Evolutionary conservation across 2,329 filamentous ascomycete genomes (phyloP), one percentile per base, ranked within the genome.

Genomic region (Coniochaeta prunicola): DNA sequence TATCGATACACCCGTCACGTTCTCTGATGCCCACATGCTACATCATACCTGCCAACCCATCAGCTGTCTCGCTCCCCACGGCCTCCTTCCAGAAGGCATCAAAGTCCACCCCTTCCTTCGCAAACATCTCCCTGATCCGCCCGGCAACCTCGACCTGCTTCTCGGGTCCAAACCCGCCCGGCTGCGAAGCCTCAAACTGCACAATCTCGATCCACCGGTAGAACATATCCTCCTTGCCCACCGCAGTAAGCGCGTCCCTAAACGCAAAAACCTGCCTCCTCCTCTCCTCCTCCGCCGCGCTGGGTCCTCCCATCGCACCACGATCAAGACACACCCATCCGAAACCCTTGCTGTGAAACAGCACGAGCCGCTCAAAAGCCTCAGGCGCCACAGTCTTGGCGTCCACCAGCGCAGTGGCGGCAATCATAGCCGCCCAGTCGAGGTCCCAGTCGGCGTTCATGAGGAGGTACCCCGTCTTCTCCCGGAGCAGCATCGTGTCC

Each of bases 141-240:
- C 84, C 76, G 60, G 91, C 90, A 1, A 89, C 87, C 48, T 79
- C 82, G 59, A 83, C 78, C 73, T 96, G 91, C 67, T 85, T 82
- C 69, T 92, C 88, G 0, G 80, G 76, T 1, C 87, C 89, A 68
- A 96, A 96, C 0, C 90, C 90, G 19, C 88, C 90, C 0, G 91
- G 89, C 64, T 83, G 82, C 36, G 86, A 88, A 45, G 90, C 88
- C 74, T 96, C 92, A 67, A 86, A 96, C 74, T 97, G 92, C 56
- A 97, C 86, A 68, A 96, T 82, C 76, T 97, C 92, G 55, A 96
- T 90, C 91, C 92, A 96, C 58, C 88, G 85, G 76, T 90, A 96
- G 76, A 97, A 97, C 57, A 97, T 72, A 63, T 89, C 86, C 71
- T 96, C 92, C 74, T 96, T 96, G 48, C 89, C 91, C 72, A 94